phyloP scores from a whole-genome alignment of 495 filamentous ascomycete species.

The Talaromyces thailandensis region DNA sequence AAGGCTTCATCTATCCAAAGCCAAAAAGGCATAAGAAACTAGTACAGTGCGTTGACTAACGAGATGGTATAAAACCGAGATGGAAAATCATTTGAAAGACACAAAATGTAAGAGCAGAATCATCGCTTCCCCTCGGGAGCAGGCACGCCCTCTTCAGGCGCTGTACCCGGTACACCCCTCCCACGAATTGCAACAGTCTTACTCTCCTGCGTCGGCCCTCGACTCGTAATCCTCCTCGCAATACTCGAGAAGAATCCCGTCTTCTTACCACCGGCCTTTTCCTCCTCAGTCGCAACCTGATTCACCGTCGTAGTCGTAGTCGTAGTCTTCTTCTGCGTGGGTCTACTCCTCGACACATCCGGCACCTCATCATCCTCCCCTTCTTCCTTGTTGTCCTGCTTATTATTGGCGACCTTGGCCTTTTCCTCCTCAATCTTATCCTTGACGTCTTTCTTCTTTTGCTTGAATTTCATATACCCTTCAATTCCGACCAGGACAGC shows the following conservation, averaged over 20 bases:
- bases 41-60: background rate
- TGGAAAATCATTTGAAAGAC: background rate
- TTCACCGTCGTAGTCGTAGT: background rate
- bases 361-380: background rate
- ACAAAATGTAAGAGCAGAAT: background rate
- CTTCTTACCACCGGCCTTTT: background rate
- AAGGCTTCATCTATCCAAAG: background rate
- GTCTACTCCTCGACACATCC: conserved; percentile 1
- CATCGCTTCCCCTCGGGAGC: conserved; percentile 8
- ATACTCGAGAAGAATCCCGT: background rate
- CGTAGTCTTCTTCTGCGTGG: background rate
- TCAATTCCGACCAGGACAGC: conserved; percentile 77
- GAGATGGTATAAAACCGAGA: background rate
- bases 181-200: background rate
- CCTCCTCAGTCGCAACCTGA: background rate
- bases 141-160: conserved; percentile 10
- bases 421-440: conserved; percentile 20
- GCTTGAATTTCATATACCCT: conserved; percentile 55
- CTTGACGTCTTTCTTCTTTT: conserved; percentile 44
- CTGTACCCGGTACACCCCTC: conserved; percentile 5
- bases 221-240: background rate
- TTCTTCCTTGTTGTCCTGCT: background rate
- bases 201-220: background rate
- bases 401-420: conserved; percentile 3
- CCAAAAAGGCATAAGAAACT: background rate